Conservation (phyloP, 805 yeast genomes). For the Teunomyces stri region DNA sequence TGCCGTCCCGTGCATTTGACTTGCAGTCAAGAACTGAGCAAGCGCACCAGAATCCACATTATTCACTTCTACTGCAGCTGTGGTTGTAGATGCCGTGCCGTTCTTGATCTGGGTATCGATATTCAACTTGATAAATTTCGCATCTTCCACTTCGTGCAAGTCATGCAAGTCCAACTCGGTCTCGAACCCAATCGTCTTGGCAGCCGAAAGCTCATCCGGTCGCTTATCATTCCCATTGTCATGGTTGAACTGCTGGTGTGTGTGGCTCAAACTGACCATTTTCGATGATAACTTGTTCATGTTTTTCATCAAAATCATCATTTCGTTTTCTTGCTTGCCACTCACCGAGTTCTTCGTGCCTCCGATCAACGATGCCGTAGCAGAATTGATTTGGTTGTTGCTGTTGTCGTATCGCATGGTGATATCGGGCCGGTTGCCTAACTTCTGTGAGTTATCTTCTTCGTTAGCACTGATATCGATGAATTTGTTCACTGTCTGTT, state of each 20-base stretch:
- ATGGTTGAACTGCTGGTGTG: not conserved
- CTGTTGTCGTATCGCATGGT: conserved; percentile 71
- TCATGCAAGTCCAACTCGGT: conserved; percentile 52
- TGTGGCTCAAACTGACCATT: conserved; percentile 50
- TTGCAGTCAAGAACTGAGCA: conserved; percentile 16
- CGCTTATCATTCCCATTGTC: not conserved
- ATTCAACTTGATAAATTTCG: conserved; percentile 53
- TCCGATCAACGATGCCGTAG: not conserved
- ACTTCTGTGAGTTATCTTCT: conserved; percentile 71
- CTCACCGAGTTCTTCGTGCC: not conserved
- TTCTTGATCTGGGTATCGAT: conserved; percentile 25
- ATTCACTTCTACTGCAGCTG: conserved; percentile 18
- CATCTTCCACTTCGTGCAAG: conserved; percentile 44
- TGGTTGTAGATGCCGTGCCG: conserved; percentile 24
- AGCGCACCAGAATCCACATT: conserved; percentile 16
- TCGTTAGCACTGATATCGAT: conserved; percentile 80
- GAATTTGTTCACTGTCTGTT: conserved; percentile 50
- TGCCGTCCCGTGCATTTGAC: conserved; percentile 17
- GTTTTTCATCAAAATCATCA: conserved; percentile 73
- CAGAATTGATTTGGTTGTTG: conserved; percentile 6
- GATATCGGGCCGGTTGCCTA: conserved; percentile 82
- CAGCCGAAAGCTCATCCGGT: not conserved
- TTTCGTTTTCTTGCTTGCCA: conserved; percentile 48
- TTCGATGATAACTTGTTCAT: conserved; percentile 86
- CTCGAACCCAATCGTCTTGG: conserved; percentile 8